Evolutionary conservation across 2,329 filamentous ascomycete species (phyloP).

Genomic region (Xylaria sp.): DNA sequence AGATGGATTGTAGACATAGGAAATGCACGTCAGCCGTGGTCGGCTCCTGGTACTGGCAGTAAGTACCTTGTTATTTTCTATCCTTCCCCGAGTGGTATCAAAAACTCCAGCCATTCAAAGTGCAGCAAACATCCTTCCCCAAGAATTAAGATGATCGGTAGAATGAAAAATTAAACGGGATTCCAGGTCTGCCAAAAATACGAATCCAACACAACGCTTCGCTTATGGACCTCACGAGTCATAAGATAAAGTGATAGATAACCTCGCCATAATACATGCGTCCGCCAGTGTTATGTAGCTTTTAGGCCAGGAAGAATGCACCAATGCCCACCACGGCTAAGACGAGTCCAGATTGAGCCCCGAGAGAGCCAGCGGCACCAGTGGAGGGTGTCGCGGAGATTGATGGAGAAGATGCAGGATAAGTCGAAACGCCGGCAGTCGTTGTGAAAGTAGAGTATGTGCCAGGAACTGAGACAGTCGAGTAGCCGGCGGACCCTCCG

Average conservation of each 20-base stretch:
- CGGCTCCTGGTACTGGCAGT: constrained; percentile 17
- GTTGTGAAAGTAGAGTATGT: constrained; percentile 37
- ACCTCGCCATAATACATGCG: background rate
- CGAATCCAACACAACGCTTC: constrained; percentile 17
- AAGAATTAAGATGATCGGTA: constrained; percentile 34
- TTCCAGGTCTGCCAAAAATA: background rate
- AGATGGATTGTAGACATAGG: constrained; percentile 38
- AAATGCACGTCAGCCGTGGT: constrained; percentile 38
- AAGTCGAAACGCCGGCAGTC: constrained; percentile 32
- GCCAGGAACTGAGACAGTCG: constrained; percentile 39
- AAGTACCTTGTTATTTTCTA: constrained; percentile 27
- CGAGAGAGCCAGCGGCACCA: constrained; percentile 42
- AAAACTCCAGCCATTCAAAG: constrained; percentile 25
- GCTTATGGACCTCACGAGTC: background rate
- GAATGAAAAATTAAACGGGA: constrained; percentile 29
- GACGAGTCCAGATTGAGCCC: constrained; percentile 45
- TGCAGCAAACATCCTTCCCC: constrained; percentile 38
- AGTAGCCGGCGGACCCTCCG: constrained; percentile 42
- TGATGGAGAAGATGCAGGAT: constrained; percentile 31
- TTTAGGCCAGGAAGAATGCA: constrained; percentile 45
- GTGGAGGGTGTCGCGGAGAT: constrained; percentile 36
- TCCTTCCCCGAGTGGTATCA: constrained; percentile 34
- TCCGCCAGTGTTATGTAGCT: background rate
- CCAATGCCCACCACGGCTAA: constrained; percentile 45
- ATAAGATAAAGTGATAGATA: background rate